Base-by-base conservation (phyloP, 768 basidiomycete genomes). In the Macrolepiota albuminosa region DNA sequence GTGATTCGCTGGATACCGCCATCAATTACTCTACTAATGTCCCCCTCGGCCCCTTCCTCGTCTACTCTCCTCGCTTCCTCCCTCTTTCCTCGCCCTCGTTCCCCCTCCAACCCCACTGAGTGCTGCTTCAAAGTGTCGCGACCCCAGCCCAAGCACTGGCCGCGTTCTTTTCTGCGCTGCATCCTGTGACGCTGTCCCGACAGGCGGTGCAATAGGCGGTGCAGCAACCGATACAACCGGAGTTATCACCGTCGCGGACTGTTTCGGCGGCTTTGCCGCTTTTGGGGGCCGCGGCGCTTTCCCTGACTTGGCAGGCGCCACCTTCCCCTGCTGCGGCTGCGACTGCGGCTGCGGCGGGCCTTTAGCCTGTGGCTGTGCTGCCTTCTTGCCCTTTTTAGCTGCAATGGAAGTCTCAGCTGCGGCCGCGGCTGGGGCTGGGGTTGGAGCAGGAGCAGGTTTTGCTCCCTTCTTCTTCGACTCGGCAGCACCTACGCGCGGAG, bases 81-180 rank as follows among this genome's bases (percentile, higher is more conserved):
- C 34, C n/a, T 50, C 31, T 33, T 33, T 11, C 36, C 36, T n/a
- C 47, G 53, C 18, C 48, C 26, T 24, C 47, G 51, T 37, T 4
- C 51, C 40, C 8, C 54, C 56, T 6, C 84, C 85, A 0, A 84
- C 83, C 0, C 86, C 84, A 58, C 71, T 89, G 33, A 91, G 71
- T 8, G 89, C 89, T 7, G 84, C 88, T 64, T 89, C 88, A 55
- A 91, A 86, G 14, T 89, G 86, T 13, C 88, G 78, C 3, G 83
- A 84, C 0, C 78, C 85, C 8, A 87, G 68, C 0, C 87, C 87
- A 36, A 90, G 72, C 10, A 87, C 76, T 1, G 87, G 86, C 6
- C 88, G 81, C 5, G 70, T 63, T 36, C 84, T 78, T 26, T 82
- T 21, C 9, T 49, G 42, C 6, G 6, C 14, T 6, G 39, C 40